phyloP scores from a whole-genome alignment of 345 rosid genomes.

The Anacardium occidentale region DNA sequence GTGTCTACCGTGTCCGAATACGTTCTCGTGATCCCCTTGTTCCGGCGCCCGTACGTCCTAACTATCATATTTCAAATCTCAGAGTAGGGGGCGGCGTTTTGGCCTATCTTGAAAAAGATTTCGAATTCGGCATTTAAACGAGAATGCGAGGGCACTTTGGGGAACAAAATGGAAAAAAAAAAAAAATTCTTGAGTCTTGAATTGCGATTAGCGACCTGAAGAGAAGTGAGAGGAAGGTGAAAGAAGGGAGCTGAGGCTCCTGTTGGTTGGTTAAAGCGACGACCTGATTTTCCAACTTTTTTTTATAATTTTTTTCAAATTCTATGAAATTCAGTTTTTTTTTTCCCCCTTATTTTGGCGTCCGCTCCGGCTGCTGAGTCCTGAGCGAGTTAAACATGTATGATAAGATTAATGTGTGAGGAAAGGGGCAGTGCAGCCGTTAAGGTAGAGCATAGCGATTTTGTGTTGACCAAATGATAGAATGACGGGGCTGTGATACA shows the following conservation, averaged over 20 bases:
- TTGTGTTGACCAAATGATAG: neutral
- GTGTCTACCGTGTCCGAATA: conserved; percentile 48
- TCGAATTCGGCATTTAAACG: conserved; percentile 23
- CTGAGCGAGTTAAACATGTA: neutral
- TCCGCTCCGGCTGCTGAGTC: neutral
- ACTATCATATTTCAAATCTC: conserved; percentile 52
- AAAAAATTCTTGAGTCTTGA: neutral
- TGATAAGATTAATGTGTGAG: neutral
- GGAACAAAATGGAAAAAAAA: neutral
- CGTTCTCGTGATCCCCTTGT: conserved; percentile 45
- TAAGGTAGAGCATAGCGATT: neutral
- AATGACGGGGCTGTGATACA: neutral
- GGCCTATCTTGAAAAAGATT: neutral
- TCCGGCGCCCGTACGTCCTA: conserved; percentile 94
- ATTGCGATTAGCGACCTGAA: neutral
- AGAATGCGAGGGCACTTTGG: conserved; percentile 17
- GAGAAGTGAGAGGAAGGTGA: neutral
- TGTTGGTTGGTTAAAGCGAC: neutral
- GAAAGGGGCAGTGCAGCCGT: conserved; percentile 7
- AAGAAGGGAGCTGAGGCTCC: neutral
- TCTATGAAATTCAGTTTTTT: neutral
- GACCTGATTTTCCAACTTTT: neutral
- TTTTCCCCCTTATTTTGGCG: neutral
- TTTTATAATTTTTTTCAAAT: neutral
- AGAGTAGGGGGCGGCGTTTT: conserved; percentile 12